Base-by-base conservation (phyloP, 768 basidiomycete species). In the Pulveroboletus frians region DNA sequence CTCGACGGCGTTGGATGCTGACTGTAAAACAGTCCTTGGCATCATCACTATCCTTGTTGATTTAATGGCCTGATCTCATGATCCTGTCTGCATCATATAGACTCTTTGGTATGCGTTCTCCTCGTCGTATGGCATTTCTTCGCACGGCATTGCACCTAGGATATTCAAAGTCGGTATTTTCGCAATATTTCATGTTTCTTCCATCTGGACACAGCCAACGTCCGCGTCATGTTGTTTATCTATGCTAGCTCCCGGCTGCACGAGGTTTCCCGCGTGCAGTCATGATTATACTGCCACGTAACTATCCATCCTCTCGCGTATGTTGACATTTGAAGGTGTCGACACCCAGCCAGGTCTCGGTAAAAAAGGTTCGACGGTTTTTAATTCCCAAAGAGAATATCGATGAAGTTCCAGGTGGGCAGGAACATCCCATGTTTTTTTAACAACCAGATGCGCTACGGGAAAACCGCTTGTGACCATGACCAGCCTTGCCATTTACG, bases 21-120 rank as follows among this genome's bases (percentile, higher is more conserved):
- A 56, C 39, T 39, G 38, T 46, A 38, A 38, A 38, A 18, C 58
- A 87, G 88, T 92, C 35, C 81, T 95, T 39, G 92, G 92, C 32
- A 90, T 95, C 49, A 78, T 92, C 49, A 94, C 90, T 17, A 94
- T 95, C 60, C 73, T 92, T 39, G 90, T 95, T 30, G 92, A 94
- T 70, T 68, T 92, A 39, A 76, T 79, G 76, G 76, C 78, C n/a
- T 76, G 62, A 50, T n/a, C 39, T 17, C 21, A 14, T 23, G 17
- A n/a, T 39, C 47, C 30, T 41, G 40, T 46, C 46, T 55, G 55
- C 51, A 56, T 51, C 36, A 48, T 54, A 43, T 38, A 46, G 26
- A 40, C 21, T 38, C 30, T n/a, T 50, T 39, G 40, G 26, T 45
- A 34, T 35, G 29, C 18, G 10, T 50, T 47, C 38, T 36, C 26